phyloP scores from a whole-genome alignment of 352 stramenopile species.

The Sclerospora graminicola region DNA sequence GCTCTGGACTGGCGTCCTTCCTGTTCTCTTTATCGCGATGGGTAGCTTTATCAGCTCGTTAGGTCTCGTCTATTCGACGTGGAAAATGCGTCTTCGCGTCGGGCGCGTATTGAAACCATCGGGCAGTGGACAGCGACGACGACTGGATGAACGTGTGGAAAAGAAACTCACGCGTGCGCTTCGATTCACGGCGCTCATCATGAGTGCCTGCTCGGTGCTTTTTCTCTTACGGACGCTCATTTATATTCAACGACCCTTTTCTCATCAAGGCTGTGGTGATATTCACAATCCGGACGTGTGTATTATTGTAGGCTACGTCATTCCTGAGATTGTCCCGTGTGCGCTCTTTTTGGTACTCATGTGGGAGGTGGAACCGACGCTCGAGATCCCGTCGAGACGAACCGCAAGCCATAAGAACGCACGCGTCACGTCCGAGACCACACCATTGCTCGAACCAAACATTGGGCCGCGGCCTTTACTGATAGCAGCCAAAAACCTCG shows the following conservation, averaged over 20 bases:
- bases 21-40: constrained; percentile 55
- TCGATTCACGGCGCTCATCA: constrained; percentile 61
- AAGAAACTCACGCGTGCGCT: constrained; percentile 67
- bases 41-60: constrained; percentile 60
- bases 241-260: constrained; percentile 74
- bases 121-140: constrained; percentile 24
- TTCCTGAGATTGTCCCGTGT: constrained; percentile 65
- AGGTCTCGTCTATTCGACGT: constrained; percentile 69
- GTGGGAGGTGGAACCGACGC: constrained; percentile 72
- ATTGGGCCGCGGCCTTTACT: neutral
- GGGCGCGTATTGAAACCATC: constrained; percentile 49
- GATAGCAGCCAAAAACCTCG: constrained; percentile 5
- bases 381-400: constrained; percentile 46
- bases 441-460: constrained; percentile 37
- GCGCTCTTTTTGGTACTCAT: constrained; percentile 77
- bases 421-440: constrained; percentile 28
- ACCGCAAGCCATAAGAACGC: constrained; percentile 37
- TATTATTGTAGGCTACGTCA: constrained; percentile 57
- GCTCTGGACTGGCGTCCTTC: constrained; percentile 44
- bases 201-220: constrained; percentile 48
- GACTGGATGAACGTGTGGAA: constrained; percentile 49
- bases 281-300: constrained; percentile 53
- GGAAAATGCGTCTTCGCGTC: constrained; percentile 59
- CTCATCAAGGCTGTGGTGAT: constrained; percentile 54
- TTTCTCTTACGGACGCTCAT: constrained; percentile 70